phyloP scores from a whole-genome alignment of 441 rosid species.

The Flueggea neowawraea region DNA sequence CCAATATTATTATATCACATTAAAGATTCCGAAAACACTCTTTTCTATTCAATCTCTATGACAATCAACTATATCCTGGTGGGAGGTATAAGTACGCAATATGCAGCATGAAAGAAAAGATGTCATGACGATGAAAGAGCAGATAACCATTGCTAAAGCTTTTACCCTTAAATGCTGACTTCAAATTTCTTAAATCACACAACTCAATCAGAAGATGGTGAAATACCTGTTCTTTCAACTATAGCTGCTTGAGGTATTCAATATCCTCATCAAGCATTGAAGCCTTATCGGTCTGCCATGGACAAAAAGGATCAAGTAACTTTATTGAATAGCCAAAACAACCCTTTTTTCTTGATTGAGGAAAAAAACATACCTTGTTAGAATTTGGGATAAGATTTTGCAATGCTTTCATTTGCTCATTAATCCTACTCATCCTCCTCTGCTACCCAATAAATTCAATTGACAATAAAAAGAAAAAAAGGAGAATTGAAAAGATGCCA shows the following conservation, averaged over 20 bases:
- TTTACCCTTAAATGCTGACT: neutral
- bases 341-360: no score
- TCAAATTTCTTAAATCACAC: neutral
- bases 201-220: neutral
- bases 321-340: no score
- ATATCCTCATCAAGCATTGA: conserved; percentile 82
- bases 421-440: conserved; percentile 92
- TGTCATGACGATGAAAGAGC: no score
- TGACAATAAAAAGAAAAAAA: no score
- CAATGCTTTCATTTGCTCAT: conserved; percentile 95
- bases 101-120: no score
- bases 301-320: conserved; percentile 4
- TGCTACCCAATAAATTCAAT: conserved; percentile 15
- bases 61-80: no score
- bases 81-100: no score
- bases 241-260: conserved; percentile 75
- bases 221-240: conserved; percentile 72
- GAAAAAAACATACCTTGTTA: conserved; percentile 51
- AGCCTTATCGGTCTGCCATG: conserved; percentile 66
- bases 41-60: no score
- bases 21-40: no score
- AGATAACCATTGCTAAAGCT: no score
- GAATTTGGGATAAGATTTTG: conserved; percentile 92
- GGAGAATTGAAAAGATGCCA: no score
- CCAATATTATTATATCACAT: no score